These are phyloP conservation scores for Posidonia australis DNA, from an alignment of 106 monocot genomes.

Conservation along the genomic window DNA sequence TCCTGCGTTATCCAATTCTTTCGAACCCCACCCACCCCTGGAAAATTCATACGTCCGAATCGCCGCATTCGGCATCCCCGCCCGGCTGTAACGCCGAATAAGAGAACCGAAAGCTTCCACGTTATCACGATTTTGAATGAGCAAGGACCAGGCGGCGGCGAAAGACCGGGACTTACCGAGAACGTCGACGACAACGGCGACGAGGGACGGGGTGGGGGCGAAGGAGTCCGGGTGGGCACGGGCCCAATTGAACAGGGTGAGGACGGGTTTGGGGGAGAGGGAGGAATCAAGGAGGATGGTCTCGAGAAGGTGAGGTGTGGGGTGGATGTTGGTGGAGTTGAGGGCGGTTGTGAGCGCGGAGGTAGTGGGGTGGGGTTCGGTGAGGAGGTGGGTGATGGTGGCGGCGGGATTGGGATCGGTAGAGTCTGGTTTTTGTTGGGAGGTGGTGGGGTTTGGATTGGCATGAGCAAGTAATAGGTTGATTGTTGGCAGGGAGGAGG, in stretches of 20 bases:
- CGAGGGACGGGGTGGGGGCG: slow-evolving; percentile 3
- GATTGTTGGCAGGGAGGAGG: no score
- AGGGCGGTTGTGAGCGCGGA: background rate
- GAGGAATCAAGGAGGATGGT: background rate
- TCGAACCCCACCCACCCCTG: background rate
- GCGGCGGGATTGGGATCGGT: background rate
- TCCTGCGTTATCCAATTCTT: no score
- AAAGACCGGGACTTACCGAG: slow-evolving; percentile 34
- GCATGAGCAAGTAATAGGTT: background rate
- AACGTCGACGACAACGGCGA: slow-evolving; percentile 20
- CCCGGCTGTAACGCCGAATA: slow-evolving; percentile 55
- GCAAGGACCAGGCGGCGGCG: slow-evolving; percentile 39
- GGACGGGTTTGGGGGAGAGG: background rate
- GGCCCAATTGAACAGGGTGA: slow-evolving; percentile 4
- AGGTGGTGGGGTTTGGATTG: background rate
- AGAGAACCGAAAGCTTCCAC: slow-evolving; percentile 28
- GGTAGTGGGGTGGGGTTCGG: background rate
- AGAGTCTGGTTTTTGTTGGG: background rate
- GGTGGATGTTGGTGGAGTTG: background rate
- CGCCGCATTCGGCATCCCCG: slow-evolving; percentile 37
- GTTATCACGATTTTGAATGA: slow-evolving; percentile 20
- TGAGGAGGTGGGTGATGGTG: background rate
- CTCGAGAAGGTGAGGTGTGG: background rate
- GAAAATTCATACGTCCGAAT: slow-evolving; percentile 31
- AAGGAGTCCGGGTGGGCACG: background rate